These are phyloP conservation scores for Hypomontagnella submonticulosa DNA, from an alignment of 495 filamentous ascomycete genomes.

Conservation along the genomic window DNA sequence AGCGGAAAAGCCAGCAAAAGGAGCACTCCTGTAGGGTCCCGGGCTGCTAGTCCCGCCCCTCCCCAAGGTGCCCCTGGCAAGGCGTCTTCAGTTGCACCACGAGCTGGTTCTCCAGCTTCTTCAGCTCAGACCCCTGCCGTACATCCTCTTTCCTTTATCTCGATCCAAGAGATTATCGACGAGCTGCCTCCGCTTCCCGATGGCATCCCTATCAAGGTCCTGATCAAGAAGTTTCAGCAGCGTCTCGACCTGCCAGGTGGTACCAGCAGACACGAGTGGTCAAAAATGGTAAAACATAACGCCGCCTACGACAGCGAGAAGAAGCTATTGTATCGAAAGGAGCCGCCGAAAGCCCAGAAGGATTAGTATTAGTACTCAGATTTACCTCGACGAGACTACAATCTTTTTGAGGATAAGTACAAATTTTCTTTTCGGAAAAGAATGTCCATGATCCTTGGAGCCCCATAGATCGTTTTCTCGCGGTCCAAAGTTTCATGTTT, in stretches of 20 bases:
- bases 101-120: slow-evolving; percentile 54
- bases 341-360: neutral
- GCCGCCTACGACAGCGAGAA: slow-evolving; percentile 53
- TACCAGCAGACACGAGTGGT: slow-evolving; percentile 61
- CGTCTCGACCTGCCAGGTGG: slow-evolving; percentile 63
- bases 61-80: slow-evolving; percentile 25
- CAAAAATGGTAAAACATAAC: slow-evolving; percentile 63
- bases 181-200: slow-evolving; percentile 67
- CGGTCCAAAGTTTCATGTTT: too few relatives aligned
- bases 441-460: neutral
- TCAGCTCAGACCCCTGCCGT: slow-evolving; percentile 44
- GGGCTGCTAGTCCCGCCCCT: slow-evolving; percentile 62
- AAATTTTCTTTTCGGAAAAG: neutral
- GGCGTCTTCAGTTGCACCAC: slow-evolving; percentile 7
- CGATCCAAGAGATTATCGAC: slow-evolving; percentile 74
- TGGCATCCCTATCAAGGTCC: slow-evolving; percentile 71
- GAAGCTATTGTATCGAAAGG: slow-evolving; percentile 60
- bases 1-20: slow-evolving; percentile 54
- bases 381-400: slow-evolving; percentile 1
- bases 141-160: slow-evolving; percentile 24
- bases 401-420: neutral
- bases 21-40: slow-evolving; percentile 64
- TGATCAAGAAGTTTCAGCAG: slow-evolving; percentile 70
- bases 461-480: slow-evolving; percentile 1
- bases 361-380: neutral